Conservation (phyloP, 495 filamentous ascomycete genomes). For the Neurospora tetraspora region DNA sequence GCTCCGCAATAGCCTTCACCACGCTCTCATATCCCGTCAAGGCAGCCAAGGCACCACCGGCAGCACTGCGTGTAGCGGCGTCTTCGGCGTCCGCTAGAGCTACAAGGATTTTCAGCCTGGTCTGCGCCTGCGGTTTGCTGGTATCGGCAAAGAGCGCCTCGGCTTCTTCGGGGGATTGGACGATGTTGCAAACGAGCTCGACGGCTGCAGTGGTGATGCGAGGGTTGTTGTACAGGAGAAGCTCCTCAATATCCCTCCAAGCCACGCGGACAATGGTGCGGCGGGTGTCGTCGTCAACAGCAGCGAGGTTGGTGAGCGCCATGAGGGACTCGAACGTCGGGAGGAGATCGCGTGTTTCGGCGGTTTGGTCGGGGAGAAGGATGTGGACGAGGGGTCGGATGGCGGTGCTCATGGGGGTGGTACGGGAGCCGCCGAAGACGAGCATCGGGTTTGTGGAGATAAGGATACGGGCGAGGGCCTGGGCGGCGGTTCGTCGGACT, state of each 20-base stretch:
- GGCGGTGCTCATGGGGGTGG: slow-evolving; percentile 61
- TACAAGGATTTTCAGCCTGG: slow-evolving; percentile 70
- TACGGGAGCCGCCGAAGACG: slow-evolving; percentile 69
- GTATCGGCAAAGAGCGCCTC: slow-evolving; percentile 56
- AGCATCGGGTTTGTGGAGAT: slow-evolving; percentile 80
- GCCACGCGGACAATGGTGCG: slow-evolving; percentile 60
- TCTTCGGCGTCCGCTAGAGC: slow-evolving; percentile 84
- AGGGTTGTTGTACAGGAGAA: slow-evolving; percentile 66
- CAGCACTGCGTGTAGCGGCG: slow-evolving; percentile 64
- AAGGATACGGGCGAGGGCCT: slow-evolving; percentile 83
- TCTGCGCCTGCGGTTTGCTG: slow-evolving; percentile 55
- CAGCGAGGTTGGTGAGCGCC: slow-evolving; percentile 88
- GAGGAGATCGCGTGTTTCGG: slow-evolving; percentile 68
- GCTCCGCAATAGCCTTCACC: slow-evolving; percentile 55
- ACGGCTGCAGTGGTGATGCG: slow-evolving; percentile 72
- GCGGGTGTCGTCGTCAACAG: slow-evolving; percentile 58
- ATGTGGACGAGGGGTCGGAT: slow-evolving; percentile 71
- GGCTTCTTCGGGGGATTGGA: slow-evolving; percentile 58
- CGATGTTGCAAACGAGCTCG: slow-evolving; percentile 88
- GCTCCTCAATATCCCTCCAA: slow-evolving; percentile 68
- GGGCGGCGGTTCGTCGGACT: slow-evolving; percentile 56
- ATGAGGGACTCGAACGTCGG: slow-evolving; percentile 84
- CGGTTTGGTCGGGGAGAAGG: slow-evolving; percentile 44
- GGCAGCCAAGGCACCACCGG: slow-evolving; percentile 80
- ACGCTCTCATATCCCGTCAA: slow-evolving; percentile 67